Evolutionary conservation across 1,139 yeast species (phyloP).

Genomic region (Sugiyamaella xylanicola): DNA sequence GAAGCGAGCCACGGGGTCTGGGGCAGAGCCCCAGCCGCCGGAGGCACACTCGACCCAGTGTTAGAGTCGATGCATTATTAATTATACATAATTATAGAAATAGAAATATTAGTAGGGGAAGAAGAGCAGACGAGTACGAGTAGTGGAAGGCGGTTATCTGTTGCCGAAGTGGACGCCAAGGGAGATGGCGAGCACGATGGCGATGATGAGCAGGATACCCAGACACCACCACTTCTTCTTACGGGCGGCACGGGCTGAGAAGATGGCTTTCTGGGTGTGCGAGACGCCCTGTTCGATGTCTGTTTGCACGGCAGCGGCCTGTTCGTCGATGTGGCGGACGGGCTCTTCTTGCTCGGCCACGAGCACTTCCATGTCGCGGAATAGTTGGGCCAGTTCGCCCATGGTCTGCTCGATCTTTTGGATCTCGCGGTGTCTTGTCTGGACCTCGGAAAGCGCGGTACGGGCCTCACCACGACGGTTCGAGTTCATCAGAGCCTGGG

Average conservation of each 20-base stretch:
- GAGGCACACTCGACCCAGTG: not conserved
- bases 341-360: conserved; percentile 95
- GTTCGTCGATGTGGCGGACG: conserved; percentile 79
- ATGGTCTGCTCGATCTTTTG: conserved; percentile 93
- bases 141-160: not conserved
- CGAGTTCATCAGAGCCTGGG: conserved; percentile 88
- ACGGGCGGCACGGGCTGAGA: conserved; percentile 86
- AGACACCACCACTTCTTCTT: conserved; percentile 89
- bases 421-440: conserved; percentile 92
- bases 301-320: conserved; percentile 79
- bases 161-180: conserved; percentile 32
- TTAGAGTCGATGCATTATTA: conserved; percentile 10
- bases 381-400: conserved; percentile 92
- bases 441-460: conserved; percentile 93
- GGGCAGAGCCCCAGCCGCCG: conserved; percentile 15
- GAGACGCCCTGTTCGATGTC: conserved; percentile 95
- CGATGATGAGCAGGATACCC: conserved; percentile 62
- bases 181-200: conserved; percentile 70
- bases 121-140: not conserved
- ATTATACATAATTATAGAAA: conserved; percentile 10
- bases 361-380: conserved; percentile 94
- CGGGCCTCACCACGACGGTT: conserved; percentile 97
- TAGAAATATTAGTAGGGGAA: not conserved
- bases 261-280: conserved; percentile 88
- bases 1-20: conserved; percentile 10